A percentile compares a stretch with the other conserved stretches of the same genome.
Conservation (phyloP, 805 yeast species). For the Monosporozyma aerobia region DNA sequence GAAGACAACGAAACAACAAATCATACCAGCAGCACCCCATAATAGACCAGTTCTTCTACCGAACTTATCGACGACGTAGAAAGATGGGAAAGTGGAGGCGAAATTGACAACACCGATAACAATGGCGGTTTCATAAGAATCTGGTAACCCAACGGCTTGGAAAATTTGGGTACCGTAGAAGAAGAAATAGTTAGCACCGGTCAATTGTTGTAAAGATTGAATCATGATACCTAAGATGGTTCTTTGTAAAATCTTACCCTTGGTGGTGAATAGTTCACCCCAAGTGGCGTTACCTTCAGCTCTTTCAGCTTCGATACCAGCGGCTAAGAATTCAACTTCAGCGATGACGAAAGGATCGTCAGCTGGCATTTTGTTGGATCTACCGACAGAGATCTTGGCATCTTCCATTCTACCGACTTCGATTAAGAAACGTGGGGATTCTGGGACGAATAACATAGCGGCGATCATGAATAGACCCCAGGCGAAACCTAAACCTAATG, state of each 20-base stretch:
- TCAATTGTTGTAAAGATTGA: constrained; percentile 54
- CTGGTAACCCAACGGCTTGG: constrained; percentile 50
- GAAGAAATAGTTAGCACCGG: constrained; percentile 57
- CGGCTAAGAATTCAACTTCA: constrained; percentile 39
- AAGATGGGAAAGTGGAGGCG: constrained; percentile 48
- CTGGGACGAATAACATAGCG: constrained; percentile 49
- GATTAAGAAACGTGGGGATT: constrained; percentile 61
- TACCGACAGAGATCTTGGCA: constrained; percentile 52
- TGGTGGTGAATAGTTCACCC: constrained; percentile 55
- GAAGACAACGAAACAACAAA: constrained; percentile 38
- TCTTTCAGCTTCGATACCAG: constrained; percentile 50
- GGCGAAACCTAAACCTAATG: constrained; percentile 48
- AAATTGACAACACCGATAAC: constrained; percentile 51
- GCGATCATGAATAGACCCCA: constrained; percentile 35
- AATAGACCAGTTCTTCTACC: constrained; percentile 44
- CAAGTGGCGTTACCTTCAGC: constrained; percentile 59
- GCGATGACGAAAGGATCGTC: constrained; percentile 48
- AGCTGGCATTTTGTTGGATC: constrained; percentile 43
- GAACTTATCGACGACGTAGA: constrained; percentile 43
- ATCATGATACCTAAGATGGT: constrained; percentile 43
- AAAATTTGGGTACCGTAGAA: constrained; percentile 58
- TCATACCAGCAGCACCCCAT: constrained; percentile 43
- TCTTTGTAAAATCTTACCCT: constrained; percentile 49
- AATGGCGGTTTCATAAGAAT: constrained; percentile 52
- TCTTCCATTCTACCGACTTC: constrained; percentile 49